Conservation (phyloP, 2,329 filamentous ascomycete genomes). For the Aureobasidium sp. region DNA sequence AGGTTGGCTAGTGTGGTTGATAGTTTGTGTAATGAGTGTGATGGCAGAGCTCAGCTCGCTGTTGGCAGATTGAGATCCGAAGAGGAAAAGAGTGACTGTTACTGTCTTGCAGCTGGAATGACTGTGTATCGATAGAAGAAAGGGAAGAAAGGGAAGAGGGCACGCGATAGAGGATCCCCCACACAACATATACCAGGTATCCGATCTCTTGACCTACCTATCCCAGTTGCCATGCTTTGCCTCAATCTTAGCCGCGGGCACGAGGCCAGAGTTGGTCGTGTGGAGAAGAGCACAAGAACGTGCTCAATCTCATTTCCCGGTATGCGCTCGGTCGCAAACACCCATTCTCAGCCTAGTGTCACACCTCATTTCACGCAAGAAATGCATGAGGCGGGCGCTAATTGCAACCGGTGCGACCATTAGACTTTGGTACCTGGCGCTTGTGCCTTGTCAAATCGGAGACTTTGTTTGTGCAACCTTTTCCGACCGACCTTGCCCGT, state of each 20-base stretch:
- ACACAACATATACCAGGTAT: constrained; percentile 14
- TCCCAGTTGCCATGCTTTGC: background rate
- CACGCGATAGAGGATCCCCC: constrained; percentile 6
- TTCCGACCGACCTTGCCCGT: background rate
- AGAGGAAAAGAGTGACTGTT: constrained; percentile 16
- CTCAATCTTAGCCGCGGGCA: constrained; percentile 19
- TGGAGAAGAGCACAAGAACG: constrained; percentile 10
- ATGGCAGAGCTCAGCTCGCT: constrained; percentile 19
- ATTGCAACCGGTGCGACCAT: constrained; percentile 8
- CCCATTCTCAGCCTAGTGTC: constrained; percentile 7
- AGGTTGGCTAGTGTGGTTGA: constrained; percentile 9
- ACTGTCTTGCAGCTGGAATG: constrained; percentile 19
- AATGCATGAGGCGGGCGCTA: constrained; percentile 9
- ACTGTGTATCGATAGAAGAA: constrained; percentile 16
- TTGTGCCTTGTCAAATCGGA: constrained; percentile 16
- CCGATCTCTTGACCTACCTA: background rate
- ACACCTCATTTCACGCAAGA: constrained; percentile 12
- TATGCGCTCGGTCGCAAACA: constrained; percentile 21
- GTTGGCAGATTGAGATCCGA: constrained; percentile 4
- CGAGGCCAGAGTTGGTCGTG: constrained; percentile 18
- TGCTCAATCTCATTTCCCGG: constrained; percentile 21
- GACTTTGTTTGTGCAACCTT: constrained; percentile 13
- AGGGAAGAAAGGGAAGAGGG: background rate
- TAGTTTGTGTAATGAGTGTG: constrained; percentile 16
- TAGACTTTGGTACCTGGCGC: constrained; percentile 21